Evolutionary conservation across 768 basidiomycete species (phyloP), one percentile per base, ranked within the genome.

Genomic region (Gymnopilus dilepis): DNA sequence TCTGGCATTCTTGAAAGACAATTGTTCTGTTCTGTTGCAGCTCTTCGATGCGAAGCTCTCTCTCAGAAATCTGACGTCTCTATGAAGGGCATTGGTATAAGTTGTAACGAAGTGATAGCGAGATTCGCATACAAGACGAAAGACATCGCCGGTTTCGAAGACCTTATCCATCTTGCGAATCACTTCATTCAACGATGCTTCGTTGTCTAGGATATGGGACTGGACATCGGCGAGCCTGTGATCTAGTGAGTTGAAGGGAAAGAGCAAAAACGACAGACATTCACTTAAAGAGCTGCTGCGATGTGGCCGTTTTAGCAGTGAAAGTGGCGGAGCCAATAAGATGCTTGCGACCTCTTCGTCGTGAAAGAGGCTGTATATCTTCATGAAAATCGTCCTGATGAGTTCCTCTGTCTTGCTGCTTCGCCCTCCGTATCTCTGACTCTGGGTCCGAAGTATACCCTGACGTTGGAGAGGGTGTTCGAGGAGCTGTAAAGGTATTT

Each of bases 371-470:
- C 26, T 65, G 53, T 11, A 67, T 59, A 21, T 70, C 73, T 26
- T 60, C 61, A 13, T 31, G 60, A 12, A 60, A 53, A 38, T 54
- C 57, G 41, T 61, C 67, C 40, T 56, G 41, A 19, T 30, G 34
- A 26, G 64, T 30, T 15, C 64, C 45, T 17, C 75, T 69, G 6
- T 65, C 68, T 5, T 56, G 63, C 53, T 77, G 77, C 52, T 80
- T 78, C 13, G 77, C 73, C 61, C 78, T 82, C 45, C 79, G 75
- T 15, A 80, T 69, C 42, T 82, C 82, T 21, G 75, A 76, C 75
- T 92, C 91, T 33, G 90, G 89, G 67, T 92, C 91, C 1, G 91
- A 91, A 28, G 82, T 81, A 68, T 91, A 91, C 8, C 87, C 90
- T 26, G 69, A 69, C 42, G 83, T 76, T 11, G 87, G 88, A n/a